Conservation (phyloP, 148 eudicot species). For the Limonium bicolor region DNA sequence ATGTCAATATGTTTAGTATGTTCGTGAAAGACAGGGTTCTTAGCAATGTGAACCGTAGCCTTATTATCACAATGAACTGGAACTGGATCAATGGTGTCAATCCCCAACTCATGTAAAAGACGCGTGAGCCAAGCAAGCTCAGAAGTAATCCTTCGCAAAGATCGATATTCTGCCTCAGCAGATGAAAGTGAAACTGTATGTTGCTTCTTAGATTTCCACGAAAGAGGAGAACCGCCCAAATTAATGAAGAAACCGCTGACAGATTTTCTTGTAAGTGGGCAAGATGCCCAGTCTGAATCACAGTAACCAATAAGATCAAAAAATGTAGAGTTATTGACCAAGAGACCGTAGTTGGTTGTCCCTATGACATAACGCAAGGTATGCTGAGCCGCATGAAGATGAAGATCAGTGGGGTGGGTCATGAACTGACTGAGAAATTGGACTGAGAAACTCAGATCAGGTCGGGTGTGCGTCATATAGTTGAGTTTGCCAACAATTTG, state of each 20-base stretch:
- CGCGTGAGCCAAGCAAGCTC: background rate
- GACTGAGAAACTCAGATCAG: too few species aligned
- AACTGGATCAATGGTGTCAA: background rate
- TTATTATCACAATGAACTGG: too few species aligned
- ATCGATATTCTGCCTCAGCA: background rate
- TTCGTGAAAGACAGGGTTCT: too few species aligned
- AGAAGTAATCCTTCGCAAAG: background rate
- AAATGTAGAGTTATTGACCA: background rate
- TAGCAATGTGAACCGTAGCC: too few species aligned
- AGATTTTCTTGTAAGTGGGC: background rate
- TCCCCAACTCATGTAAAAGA: background rate
- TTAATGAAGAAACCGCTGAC: background rate
- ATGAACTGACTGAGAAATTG: too few species aligned
- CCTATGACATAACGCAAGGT: background rate
- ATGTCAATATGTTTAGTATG: too few species aligned
- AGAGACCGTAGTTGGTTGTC: background rate
- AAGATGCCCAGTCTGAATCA: slow-evolving; percentile 4
- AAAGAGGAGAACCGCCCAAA: background rate
- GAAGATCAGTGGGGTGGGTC: background rate
- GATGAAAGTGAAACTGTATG: background rate
- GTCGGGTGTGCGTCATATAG: too few species aligned
- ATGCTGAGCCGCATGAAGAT: background rate
- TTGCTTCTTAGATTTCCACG: background rate
- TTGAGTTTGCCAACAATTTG: too few species aligned
- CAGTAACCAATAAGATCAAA: background rate